phyloP scores from a whole-genome alignment of 2,329 filamentous ascomycete species.

The Pyrenophora seminiperda region DNA sequence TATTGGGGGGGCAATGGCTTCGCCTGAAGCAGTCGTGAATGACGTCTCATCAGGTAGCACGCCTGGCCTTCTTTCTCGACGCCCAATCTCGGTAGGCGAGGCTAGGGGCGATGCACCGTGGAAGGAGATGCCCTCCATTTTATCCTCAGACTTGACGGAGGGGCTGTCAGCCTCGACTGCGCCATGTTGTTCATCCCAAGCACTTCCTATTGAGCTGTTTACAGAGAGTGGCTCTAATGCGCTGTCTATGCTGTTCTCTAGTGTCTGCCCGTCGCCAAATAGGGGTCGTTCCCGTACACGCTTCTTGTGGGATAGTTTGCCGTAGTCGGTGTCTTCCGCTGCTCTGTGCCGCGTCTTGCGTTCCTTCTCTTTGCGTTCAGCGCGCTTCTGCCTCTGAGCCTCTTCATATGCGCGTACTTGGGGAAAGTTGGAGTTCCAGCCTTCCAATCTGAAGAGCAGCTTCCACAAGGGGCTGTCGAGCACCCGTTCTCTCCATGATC shows the following conservation, averaged over 20 bases:
- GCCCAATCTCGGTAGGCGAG: constrained; percentile 21
- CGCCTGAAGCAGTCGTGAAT: constrained; percentile 9
- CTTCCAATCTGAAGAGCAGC: constrained; percentile 78
- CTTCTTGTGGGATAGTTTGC: constrained; percentile 60
- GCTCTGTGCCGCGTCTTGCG: constrained; percentile 55
- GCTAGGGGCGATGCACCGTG: constrained; percentile 24
- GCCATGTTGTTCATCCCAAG: constrained; percentile 56
- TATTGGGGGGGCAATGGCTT: constrained; percentile 27
- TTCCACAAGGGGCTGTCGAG: constrained; percentile 88
- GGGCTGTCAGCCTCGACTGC: constrained; percentile 53
- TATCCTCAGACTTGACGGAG: constrained; percentile 35
- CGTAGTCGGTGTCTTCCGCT: constrained; percentile 54
- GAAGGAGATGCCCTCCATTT: constrained; percentile 48
- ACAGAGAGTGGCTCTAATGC: constrained; percentile 28
- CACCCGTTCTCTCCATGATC: constrained; percentile 79
- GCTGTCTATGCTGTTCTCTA: constrained; percentile 30
- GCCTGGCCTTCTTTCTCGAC: constrained; percentile 26
- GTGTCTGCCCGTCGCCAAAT: constrained; percentile 43
- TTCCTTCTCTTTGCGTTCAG: constrained; percentile 44
- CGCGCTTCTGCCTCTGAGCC: constrained; percentile 51
- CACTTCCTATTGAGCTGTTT: constrained; percentile 22
- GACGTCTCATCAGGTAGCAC: constrained; percentile 12
- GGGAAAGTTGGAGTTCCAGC: constrained; percentile 73
- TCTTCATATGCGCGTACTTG: constrained; percentile 72
- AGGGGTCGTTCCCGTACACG: constrained; percentile 54